Percentiles rank a stretch among this genome's conserved stretches.
Conservation (phyloP, 2,329 filamentous ascomycete species). For the Colletotrichum eremochloae region DNA sequence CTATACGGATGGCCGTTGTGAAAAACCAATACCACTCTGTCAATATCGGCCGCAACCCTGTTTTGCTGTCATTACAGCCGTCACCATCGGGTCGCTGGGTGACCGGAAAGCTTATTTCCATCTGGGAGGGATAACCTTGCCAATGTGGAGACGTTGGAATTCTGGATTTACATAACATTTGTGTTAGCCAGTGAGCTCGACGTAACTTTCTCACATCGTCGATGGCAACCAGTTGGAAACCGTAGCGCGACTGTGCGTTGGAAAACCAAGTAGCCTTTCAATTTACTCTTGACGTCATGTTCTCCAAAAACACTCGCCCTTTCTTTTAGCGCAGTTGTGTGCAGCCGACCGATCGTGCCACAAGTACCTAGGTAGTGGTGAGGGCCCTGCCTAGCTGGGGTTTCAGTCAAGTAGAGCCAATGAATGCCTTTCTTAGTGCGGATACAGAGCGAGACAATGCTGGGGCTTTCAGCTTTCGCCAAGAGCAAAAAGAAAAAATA, state of each 20-base stretch:
- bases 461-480: background rate
- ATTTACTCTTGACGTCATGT: slow-evolving; percentile 34
- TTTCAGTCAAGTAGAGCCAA: background rate
- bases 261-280: slow-evolving; percentile 28
- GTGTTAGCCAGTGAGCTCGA: background rate
- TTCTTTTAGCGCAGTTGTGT: slow-evolving; percentile 15
- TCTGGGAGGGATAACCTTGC: slow-evolving; percentile 27
- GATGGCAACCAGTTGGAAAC: slow-evolving; percentile 11
- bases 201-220: background rate
- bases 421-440: background rate
- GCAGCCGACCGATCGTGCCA: slow-evolving; percentile 20
- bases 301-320: slow-evolving; percentile 16
- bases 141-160: background rate
- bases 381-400: background rate
- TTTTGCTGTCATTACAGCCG: slow-evolving; percentile 10
- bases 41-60: slow-evolving; percentile 17
- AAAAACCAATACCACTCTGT: background rate
- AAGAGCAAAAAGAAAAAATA: background rate
- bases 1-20: background rate
- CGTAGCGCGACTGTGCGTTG: slow-evolving; percentile 32
- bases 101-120: slow-evolving; percentile 26
- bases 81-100: slow-evolving; percentile 12
- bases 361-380: background rate
- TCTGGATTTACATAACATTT: background rate
- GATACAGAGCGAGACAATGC: background rate